Evolutionary conservation across 225 moss, liverwort and hornwort species (phyloP), one percentile per base, ranked within the genome.

Genomic region (Sphagnum contortum): DNA sequence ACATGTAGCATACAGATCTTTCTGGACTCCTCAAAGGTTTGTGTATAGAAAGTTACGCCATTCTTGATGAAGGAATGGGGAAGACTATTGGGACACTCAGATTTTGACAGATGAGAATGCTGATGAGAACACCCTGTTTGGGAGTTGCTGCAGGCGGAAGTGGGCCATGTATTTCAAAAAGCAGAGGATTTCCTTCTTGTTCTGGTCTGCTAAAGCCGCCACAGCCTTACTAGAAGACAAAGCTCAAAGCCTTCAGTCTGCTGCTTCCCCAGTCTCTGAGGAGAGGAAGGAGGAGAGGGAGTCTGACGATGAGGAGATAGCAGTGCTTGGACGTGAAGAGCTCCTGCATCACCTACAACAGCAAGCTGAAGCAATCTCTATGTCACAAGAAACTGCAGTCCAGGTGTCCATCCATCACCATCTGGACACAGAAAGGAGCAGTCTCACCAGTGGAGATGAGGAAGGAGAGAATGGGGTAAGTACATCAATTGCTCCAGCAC

Each of bases 201-300:
- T 98, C 73, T 98, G 96, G 96, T 98, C 96, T 63, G 96, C 96
- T 9, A 93, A 92, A 64, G 79, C 73, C 63, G 96, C 96, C 7
- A 87, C 92, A 53, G 88, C 87, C 55, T 73, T 81, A 55, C 88
- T 98, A 11, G 93, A 98, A 76, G 90, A 83, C 9, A 98, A 98
- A 74, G 79, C 72, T 71, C 68, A 61, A 62, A 66, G 64, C 62
- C 70, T 73, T 29, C 29, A 65, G 44, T 50, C 59, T 29, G 76
- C 50, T 57, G 12, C 64, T 60, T 29, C 29, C 29, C 29, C 29
- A 29, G 29, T 29, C 29, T 29, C 29, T 29, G 29, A 29, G 29
- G 29, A 29, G 29, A 57, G 60, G 62, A 57, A 67, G 50, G 72
- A 61, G 47, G 71, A 67, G 46, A 82, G 68, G 72, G 70, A 59